Base-by-base conservation (phyloP, 331 rosid species). In the Dryas integrifolia region DNA sequence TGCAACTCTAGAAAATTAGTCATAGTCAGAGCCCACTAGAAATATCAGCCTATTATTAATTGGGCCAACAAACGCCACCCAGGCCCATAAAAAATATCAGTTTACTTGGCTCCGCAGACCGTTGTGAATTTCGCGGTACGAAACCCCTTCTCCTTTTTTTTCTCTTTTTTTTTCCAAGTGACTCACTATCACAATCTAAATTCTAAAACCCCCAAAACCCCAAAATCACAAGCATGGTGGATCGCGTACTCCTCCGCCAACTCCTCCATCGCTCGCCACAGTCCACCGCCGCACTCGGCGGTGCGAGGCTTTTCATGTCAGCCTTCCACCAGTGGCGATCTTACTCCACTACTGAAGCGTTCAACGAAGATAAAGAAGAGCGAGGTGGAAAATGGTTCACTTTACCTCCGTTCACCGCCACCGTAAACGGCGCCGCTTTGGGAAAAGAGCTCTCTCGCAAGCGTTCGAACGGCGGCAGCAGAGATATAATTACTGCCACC, bases 341-440 rank as follows among this genome's bases (percentile, higher is more conserved):
- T 30, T 82, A 76, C 41, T 58, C 43, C 65, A 38, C 74, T 74
- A 21, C 82, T 4, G 74, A 67, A 77, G 43, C 79, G 6, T 2
- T 56, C 13, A 15, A 46, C 49, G 35, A 74, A 30, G 79, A 65
- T 4, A 56, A 40, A 49, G 67, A 62, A 5, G 72, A 69, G 52
- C 38, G 66, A 13, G 73, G 50, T 6, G 0, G 52, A 14, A 85
- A 83, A 75, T 91, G 96, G 97, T 76, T 83, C 56, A 86, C 87
- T 59, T 82, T 91, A 18, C 94, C 95, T 10, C 88, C 94, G 5
- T 87, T 80, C 60, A 72, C 76, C 26, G 76, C 82, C 67, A 43
- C 83, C 40, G 10, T 68, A 3, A 79, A 82, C 65, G 86, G 77
- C 49, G 38, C 55, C 53, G 49, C 53, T 45, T 18, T 80, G 26